Percentiles rank a stretch among this genome's conserved stretches.
phyloP scores from a whole-genome alignment of 2,329 filamentous ascomycete species.

The Coniella lustricola region DNA sequence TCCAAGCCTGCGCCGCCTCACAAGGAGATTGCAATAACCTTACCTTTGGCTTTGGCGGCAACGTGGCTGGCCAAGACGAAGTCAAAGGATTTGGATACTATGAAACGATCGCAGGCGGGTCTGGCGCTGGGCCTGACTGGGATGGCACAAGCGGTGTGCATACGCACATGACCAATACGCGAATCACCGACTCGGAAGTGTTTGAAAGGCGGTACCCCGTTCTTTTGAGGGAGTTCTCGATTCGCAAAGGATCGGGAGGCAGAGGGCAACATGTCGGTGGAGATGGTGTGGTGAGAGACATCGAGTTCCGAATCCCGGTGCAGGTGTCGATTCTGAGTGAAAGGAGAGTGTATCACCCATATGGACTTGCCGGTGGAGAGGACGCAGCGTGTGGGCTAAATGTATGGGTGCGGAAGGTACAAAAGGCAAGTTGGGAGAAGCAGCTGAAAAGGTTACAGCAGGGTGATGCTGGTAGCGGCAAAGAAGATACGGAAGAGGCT shows the following conservation, averaged over 20 bases:
- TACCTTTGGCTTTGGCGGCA: constrained; percentile 75
- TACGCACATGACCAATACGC: constrained; percentile 80
- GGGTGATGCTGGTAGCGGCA: constrained; percentile 18
- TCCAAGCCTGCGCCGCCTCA: constrained; percentile 68
- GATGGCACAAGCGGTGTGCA: constrained; percentile 71
- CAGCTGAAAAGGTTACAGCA: constrained; percentile 33
- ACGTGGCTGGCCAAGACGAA: constrained; percentile 47
- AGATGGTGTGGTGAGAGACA: constrained; percentile 69
- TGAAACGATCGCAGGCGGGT: constrained; percentile 75
- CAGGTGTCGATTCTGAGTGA: constrained; percentile 76
- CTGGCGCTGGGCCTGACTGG: constrained; percentile 66
- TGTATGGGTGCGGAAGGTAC: constrained; percentile 73
- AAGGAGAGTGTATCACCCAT: constrained; percentile 67
- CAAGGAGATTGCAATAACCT: constrained; percentile 82
- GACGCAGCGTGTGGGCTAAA: constrained; percentile 76
- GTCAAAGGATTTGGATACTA: constrained; percentile 79
- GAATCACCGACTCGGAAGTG: constrained; percentile 74
- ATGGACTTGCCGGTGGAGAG: constrained; percentile 75
- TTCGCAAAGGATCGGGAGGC: constrained; percentile 58
- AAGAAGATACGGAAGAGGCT: constrained; percentile 23
- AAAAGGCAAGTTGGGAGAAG: constrained; percentile 45
- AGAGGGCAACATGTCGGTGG: constrained; percentile 62
- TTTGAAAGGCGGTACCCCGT: constrained; percentile 73
- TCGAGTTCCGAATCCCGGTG: constrained; percentile 72
- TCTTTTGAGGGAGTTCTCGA: constrained; percentile 60